Base-by-base conservation (phyloP, 495 filamentous ascomycete species). In the Melanomma pulvis-pyrius region DNA sequence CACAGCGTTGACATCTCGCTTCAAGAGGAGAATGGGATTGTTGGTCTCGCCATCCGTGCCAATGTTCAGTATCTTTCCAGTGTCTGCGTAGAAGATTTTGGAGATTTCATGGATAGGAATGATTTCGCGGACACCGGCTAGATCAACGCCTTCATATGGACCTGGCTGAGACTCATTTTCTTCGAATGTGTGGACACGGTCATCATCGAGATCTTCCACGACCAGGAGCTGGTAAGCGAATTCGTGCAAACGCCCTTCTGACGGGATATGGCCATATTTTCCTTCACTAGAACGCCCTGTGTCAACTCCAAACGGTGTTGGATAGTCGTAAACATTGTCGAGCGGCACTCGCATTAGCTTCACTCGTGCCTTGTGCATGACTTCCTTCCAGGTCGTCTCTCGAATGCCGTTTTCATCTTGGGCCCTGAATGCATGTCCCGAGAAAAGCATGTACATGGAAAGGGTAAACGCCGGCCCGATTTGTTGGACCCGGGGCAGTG, bases 41-140 rank as follows among this genome's bases (percentile, higher is more conserved):
- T 91, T 96, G 5, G 86, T 86, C 68, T 92, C 90, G 4, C 86
- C 87, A 30, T 91, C 86, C 39, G 83, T 85, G 34, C 87, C 88
- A 61, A 98, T 97, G 61, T 96, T 96, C 34, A 99, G 83, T 19
- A 99, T 93, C 73, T 90, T 90, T 25, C 96, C 93, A 3, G 94
- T 97, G 69, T 97, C 92, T 15, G 94, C 93, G 69, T 98, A 99
- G 76, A 99, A 98, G 25, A 99, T 94, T 70, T 96, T 98, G 24
- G 92, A 91, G 11, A 98, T 86, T 71, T 98, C 88, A 73, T 96
- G 88, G 32, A 99, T 88, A 0, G 96, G 94, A 6, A 99, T 81
- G 28, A 86, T 82, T 69, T 96, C 90, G 30, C 92, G 82, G 21
- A 98, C 87, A 5, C 96, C 96, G 24, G 94, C 93, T 26, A 77